Base-by-base conservation (phyloP, 352 stramenopile genomes). In the Globisporangium abappressorium region DNA sequence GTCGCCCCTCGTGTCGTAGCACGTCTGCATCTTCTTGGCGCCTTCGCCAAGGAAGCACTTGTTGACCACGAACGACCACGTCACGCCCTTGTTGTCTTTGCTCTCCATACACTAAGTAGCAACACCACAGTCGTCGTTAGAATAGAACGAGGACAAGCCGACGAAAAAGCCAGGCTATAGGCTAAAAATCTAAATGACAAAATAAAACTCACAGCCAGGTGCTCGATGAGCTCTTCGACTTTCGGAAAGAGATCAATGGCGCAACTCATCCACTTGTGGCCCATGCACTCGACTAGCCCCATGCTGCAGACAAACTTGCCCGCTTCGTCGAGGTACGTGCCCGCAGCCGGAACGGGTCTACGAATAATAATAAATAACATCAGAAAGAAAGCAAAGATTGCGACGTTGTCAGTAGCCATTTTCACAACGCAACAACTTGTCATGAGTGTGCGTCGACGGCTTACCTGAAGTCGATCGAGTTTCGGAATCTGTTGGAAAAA, bases 181-280 rank as follows among this genome's bases (percentile, higher is more conserved):
- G 9, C 22, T 38, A 6, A 38, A 38, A 56, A 41, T 18, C 26
- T 51, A 53, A 26, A 38, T 38, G 33, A 36, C 15, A 55, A 43
- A 11, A 26, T 15, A 58, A 5, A 36, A 81, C 78, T 57, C 56
- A 91, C 84, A 67, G 81, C 82, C 34, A 95, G 67, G 57, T 80
- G 68, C 46, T 90, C 80, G 18, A 91, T 84, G 55, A 87, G 64
- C 43, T 90, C 79, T 22, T 78, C 76, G 3, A 95, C 60, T 69
- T 90, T 70, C 2, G 80, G 76, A 56, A 88, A 91, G 38, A 92
- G 76, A 5, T 89, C 79, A 26, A 92, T 80, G 5, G 76, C 83
- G 60, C 87, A 95, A 67, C 84, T 91, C 49, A 95, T 76, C 81
- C 84, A 95, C 57, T 85, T 85, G 70, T 95, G 87, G 11, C 84